A percentile compares a stretch with the other conserved stretches of the same genome.
Evolutionary conservation across 1,284 basidiomycete genomes (phyloP).

Genomic region (Ceratobasidium sp.): DNA sequence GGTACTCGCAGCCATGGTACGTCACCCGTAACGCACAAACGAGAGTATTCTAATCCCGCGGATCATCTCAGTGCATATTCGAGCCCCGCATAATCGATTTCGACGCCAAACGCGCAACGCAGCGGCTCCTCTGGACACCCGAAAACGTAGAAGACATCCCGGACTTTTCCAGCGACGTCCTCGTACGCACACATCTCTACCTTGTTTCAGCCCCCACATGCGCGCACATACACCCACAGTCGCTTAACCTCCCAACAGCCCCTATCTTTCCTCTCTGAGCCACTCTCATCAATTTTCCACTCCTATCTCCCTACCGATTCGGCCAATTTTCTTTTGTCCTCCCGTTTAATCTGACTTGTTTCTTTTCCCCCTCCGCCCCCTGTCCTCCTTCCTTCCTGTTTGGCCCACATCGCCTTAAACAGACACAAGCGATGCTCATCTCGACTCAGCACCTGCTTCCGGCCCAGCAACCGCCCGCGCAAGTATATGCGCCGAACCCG

Average conservation of each 20-base stretch:
- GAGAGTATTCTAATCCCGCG: not conserved
- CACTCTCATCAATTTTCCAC: constrained; percentile 2
- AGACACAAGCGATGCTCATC: constrained; percentile 87
- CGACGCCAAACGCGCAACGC: constrained; percentile 72
- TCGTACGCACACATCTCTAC: constrained; percentile 65
- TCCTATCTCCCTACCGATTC: constrained; percentile 19
- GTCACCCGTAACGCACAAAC: constrained; percentile 46
- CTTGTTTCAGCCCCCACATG: not conserved
- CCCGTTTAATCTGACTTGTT: too few relatives aligned
- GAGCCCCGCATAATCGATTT: constrained; percentile 93
- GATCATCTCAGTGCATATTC: constrained; percentile 77
- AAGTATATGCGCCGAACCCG: too few relatives aligned
- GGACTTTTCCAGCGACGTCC: constrained; percentile 69
- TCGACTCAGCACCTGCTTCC: constrained; percentile 83
- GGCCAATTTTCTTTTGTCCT: not conserved
- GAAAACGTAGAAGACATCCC: constrained; percentile 79
- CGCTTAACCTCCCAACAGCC: too few relatives aligned
- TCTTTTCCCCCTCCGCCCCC: not conserved
- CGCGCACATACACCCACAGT: too few relatives aligned
- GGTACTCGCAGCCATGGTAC: constrained; percentile 92
- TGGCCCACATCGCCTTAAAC: constrained; percentile 10
- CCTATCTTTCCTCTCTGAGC: constrained; percentile 8
- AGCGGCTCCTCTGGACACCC: constrained; percentile 60
- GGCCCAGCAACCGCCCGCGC: constrained; percentile 37
- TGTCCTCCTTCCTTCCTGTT: constrained; percentile 1